Base-by-base conservation (phyloP, 2,329 filamentous ascomycete species). In the Bipolaris bicolor region DNA sequence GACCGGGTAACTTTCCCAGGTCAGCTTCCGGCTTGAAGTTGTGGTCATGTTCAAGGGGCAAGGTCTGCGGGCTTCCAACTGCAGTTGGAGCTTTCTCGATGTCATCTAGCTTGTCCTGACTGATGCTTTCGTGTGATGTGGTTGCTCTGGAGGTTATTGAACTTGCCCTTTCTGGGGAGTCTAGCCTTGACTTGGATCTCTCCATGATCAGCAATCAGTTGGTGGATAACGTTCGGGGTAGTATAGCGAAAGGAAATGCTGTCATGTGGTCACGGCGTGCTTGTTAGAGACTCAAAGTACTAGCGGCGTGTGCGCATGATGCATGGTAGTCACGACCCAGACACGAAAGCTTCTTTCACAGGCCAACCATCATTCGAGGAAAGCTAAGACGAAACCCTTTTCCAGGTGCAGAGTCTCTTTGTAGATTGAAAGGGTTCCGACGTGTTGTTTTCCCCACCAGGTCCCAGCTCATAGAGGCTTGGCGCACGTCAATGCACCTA, bases 1-100 rank as follows among this genome's bases (percentile, higher is more conserved):
- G 57, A 45, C 57, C 57, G 6, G 69, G 69, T 16, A 65, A 48
- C 45, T 72, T 73, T 46, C 71, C 73, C 44, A 74, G 45, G 49
- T 75, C 71, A 24, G 67, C 63, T 47, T 74, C 72, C 18, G 66
- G 69, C 34, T 69, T 69, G 57, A 75, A 75, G 11, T 65, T 68
- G 48, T 64, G 70, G 3, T 60, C 22, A 65, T 55, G 29, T 31
- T 74, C 72, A 62, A 65, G 64, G 46, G 69, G 61, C 15, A 55
- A 57, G 16, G 65, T 48, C 22, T 67, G 60, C 7, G 68, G 69
- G 34, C 70, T 74, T 18, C 59, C 63, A 31, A 66, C 55, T 49
- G 63, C 63, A 37, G 65, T 67, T 47, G 70, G 69, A 24, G 70
- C 60, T 47, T 56, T 65, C 22, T 76, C 71, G 18, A 64, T 56